Evolutionary conservation across 495 filamentous ascomycete genomes (phyloP), one percentile per base, ranked within the genome.

Genomic region (Podospora pseudoanserina): DNA sequence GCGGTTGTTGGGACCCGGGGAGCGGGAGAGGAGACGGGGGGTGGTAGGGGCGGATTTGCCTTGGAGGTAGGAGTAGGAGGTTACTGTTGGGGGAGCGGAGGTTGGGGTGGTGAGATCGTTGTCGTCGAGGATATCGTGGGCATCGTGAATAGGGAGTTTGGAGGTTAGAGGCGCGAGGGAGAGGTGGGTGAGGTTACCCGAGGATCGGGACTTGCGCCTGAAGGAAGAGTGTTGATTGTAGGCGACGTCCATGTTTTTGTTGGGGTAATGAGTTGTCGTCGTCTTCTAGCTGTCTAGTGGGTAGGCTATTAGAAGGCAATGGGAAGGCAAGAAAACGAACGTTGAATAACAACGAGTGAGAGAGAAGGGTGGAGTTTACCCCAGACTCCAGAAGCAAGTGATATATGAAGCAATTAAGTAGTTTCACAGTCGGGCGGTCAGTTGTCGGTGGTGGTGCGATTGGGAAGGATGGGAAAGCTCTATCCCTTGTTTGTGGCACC

Each of bases 101-200:
- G 62, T 20, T 28, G 61, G 32, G 73, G 74, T 23, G 68, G 64
- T 65, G 70, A 27, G 57, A 34, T 77, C 72, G 68, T 78, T 71
- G 57, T 81, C 76, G 65, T 87, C 84, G 30, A 32, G 30, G 64
- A 82, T 76, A 70, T 89, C 85, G 67, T 76, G 72, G 64, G 82
- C 77, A 71, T 89, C 85, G 66, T 77, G 72, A 61, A 89, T 80
- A 63, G 89, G 88, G 67, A 89, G 86, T 75, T 83, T 85, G 62
- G 88, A 85, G 18, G 88, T 90, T 20, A 92, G 81, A 66, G 89
- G 89, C 34, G 88, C 85, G 61, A 91, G 83, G 27, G 87, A 87
- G 69, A 85, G 78, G 70, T 85, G 81, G 64, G 83, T 80, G 66
- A 83, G 73, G 73, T 81, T 82, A 23, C 76, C 80, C 62, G 77